Conservation (phyloP, 176 grass and related monocot genomes). For the Triticum turgidum region DNA sequence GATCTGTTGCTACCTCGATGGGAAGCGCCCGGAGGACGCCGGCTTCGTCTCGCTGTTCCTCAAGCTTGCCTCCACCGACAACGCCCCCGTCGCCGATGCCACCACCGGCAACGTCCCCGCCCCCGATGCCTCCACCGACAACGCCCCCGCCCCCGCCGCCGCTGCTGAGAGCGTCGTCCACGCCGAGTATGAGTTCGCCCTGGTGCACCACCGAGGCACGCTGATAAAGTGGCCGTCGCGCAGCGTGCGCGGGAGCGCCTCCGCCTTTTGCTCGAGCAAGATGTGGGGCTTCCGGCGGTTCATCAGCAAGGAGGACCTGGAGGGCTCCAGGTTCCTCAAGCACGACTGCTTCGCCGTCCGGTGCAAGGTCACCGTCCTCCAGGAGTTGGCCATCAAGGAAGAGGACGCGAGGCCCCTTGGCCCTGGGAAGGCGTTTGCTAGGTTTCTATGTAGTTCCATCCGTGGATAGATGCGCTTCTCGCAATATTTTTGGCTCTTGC, state of each 20-base stretch:
- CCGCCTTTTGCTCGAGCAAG: neutral
- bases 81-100: neutral
- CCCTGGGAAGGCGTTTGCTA: neutral
- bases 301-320: neutral
- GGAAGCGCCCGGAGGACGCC: neutral
- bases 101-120: too few relatives aligned
- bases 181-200: neutral
- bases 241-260: neutral
- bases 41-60: slow-evolving; percentile 24
- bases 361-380: too few relatives aligned
- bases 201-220: neutral
- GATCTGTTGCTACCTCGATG: slow-evolving; percentile 1
- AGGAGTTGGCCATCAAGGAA: neutral
- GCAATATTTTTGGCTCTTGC: too few relatives aligned
- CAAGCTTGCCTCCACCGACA: neutral
- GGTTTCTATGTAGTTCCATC: too few relatives aligned
- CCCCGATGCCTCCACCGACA: too few relatives aligned
- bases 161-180: neutral
- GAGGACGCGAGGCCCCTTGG: neutral
- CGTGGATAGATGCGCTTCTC: too few relatives aligned
- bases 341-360: too few relatives aligned
- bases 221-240: neutral
- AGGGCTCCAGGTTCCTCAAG: neutral
- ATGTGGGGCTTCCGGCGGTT: neutral
- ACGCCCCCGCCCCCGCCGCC: too few relatives aligned